Base-by-base conservation (phyloP, 1,139 yeast species). In the Pichia sp. region DNA sequence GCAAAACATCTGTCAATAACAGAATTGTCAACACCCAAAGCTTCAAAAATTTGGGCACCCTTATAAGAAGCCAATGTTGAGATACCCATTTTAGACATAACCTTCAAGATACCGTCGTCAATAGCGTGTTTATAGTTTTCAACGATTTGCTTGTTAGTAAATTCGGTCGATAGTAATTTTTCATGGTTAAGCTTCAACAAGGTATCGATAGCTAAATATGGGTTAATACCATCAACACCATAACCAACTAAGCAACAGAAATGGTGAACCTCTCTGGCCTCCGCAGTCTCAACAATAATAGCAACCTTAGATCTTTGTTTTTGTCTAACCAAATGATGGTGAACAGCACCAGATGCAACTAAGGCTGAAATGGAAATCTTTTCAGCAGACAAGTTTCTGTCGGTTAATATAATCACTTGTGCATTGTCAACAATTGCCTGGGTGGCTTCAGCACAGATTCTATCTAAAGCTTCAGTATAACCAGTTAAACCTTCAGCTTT, bases 1-100 rank as follows among this genome's bases (percentile, higher is more conserved):
- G 95, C 86, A 66, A 92, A 92, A 68, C 97, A 90, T 59, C 90
- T 75, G 70, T 92, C 97, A 57, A 90, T 86, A 43, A 92, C 97
- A 27, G 95, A 80, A 66, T 88, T 88, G 64, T 92, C 97, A 52
- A 92, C 80, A 67, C 98, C 98, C 52, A 92, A 73, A 45, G 95
- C 95, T 68, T 92, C 98, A 64, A 92, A 92, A 60, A 92, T 92
- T 69, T 92, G 98, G 27, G 98, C 98, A 66, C 97, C 98, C 68
- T 92, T 92, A 69, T 92, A 92, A 27, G 96, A 86, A 28, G 97
- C 96, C 64, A 92, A 73, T 34, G 98, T 92, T 36, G 97, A 90
- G 58, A 92, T 92, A 73, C 98, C 98, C 97, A 92, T 92, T 73
- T 92, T 92, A 40, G 97, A 86, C 98, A 92, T 92, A 50, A 92